Conservation (phyloP, 257 asterid species). For the Nicotiana attenuata region DNA sequence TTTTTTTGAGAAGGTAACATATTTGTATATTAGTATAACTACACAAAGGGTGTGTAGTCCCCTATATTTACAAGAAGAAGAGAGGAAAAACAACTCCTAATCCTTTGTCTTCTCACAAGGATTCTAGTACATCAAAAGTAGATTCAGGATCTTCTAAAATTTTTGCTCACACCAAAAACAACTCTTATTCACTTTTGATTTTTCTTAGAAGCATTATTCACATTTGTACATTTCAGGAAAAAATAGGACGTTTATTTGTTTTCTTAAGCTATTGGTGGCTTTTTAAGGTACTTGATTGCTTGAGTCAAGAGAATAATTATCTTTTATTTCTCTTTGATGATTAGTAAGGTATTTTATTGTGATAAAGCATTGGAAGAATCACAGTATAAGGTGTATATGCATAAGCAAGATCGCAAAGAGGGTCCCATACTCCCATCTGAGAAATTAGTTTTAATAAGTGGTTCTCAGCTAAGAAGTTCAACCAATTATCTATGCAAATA, state of each 20-base stretch:
- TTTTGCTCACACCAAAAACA: too few species aligned
- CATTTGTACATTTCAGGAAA: not conserved
- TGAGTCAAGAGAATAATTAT: not conserved
- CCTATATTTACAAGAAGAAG: too few species aligned
- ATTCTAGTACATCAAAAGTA: too few species aligned
- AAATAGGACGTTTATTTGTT: not conserved
- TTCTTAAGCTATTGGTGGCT: slow-evolving; percentile 4
- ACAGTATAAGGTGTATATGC: not conserved
- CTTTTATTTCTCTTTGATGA: not conserved
- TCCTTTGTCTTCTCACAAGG: too few species aligned
- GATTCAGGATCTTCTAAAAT: too few species aligned
- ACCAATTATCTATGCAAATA: not conserved
- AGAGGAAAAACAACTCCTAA: too few species aligned
- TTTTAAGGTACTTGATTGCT: not conserved
- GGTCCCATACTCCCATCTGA: not conserved
- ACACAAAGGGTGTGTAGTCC: too few species aligned
- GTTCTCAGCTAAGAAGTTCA: not conserved
- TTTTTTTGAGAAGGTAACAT: too few species aligned
- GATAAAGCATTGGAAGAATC: not conserved
- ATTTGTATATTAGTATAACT: too few species aligned
- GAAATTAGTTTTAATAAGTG: not conserved
- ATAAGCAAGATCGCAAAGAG: not conserved
- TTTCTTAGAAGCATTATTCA: not conserved
- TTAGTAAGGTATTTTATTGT: not conserved
- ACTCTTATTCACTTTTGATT: not conserved